A percentile compares a stretch with the other conserved stretches of the same genome.
Conservation (phyloP, 371 early-diverging fungal species). For the Lichtheimia corymbifera region DNA sequence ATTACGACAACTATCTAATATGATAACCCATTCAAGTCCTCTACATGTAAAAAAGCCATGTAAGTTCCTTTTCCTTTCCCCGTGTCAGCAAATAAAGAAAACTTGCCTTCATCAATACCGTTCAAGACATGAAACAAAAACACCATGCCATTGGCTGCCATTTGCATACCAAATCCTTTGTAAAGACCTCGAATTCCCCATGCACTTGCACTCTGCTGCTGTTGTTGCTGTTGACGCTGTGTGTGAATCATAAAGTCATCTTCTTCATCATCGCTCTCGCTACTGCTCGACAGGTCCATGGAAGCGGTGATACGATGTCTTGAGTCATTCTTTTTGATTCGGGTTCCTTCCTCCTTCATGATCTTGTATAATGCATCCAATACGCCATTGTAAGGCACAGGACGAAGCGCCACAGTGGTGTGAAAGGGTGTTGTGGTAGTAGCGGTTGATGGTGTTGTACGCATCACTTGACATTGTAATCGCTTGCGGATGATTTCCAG, state of each 20-base stretch:
- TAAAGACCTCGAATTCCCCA: slow-evolving; percentile 78
- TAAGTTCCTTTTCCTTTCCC: not conserved
- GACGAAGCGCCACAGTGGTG: slow-evolving; percentile 70
- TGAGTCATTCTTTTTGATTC: slow-evolving; percentile 10
- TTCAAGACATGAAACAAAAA: slow-evolving; percentile 61
- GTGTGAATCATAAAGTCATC: slow-evolving; percentile 14
- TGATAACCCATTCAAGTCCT: not conserved
- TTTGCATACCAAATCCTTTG: slow-evolving; percentile 73
- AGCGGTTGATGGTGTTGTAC: slow-evolving; percentile 4
- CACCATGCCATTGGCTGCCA: slow-evolving; percentile 60
- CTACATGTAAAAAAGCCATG: not conserved
- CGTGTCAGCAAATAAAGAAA: not conserved
- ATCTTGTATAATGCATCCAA: slow-evolving; percentile 80
- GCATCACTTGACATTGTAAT: slow-evolving; percentile 72
- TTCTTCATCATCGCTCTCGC: slow-evolving; percentile 20
- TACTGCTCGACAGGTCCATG: not conserved
- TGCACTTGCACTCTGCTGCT: slow-evolving; percentile 31
- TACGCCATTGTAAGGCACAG: slow-evolving; percentile 86
- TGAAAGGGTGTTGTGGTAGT: slow-evolving; percentile 46
- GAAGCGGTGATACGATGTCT: slow-evolving; percentile 15
- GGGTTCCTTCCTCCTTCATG: slow-evolving; percentile 85
- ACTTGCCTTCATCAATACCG: slow-evolving; percentile 41
- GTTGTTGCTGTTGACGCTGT: slow-evolving; percentile 6
- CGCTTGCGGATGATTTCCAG: slow-evolving; percentile 87
- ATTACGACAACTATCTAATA: not conserved